Percentiles rank a stretch among this genome's conserved stretches.
Evolutionary conservation across 352 stramenopile species (phyloP).

Genomic region (Globisporangium solare): DNA sequence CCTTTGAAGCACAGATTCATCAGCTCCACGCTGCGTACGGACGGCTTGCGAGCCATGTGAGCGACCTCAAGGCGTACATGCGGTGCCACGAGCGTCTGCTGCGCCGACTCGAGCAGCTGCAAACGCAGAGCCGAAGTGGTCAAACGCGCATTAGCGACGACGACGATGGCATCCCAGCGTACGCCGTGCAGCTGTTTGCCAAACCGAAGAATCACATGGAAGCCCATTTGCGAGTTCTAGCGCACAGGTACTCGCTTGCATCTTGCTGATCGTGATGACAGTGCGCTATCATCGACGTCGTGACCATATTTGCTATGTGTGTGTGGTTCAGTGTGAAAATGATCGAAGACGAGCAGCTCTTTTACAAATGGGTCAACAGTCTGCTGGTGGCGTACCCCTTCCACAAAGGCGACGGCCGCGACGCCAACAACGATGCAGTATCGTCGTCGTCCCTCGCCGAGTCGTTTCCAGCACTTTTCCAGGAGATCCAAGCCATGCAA

Average conservation of each 20-base stretch:
- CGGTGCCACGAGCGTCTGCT: slow-evolving; percentile 42
- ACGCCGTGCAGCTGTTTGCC: slow-evolving; percentile 36
- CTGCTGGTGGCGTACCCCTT: slow-evolving; percentile 22
- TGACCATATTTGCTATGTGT: neutral
- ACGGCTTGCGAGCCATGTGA: slow-evolving; percentile 32
- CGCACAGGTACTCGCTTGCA: slow-evolving; percentile 25
- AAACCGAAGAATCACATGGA: slow-evolving; percentile 22
- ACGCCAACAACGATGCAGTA: neutral
- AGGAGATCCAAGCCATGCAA: slow-evolving; percentile 26
- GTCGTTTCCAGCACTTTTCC: slow-evolving; percentile 13
- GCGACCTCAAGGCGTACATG: slow-evolving; percentile 26
- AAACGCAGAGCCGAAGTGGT: slow-evolving; percentile 18
- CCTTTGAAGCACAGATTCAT: slow-evolving; percentile 26
- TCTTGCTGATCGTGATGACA: neutral
- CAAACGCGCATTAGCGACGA: slow-evolving; percentile 13
- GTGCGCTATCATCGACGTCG: neutral
- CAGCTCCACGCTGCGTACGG: slow-evolving; percentile 40
- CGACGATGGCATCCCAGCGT: slow-evolving; percentile 30
- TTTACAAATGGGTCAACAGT: slow-evolving; percentile 73
- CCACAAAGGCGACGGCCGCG: neutral
- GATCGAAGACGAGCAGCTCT: slow-evolving; percentile 50
- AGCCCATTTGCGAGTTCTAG: slow-evolving; percentile 36
- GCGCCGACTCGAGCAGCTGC: slow-evolving; percentile 23
- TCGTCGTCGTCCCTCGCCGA: neutral
- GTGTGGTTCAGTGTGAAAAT: slow-evolving; percentile 41